Evolutionary conservation across 2,329 filamentous ascomycete species (phyloP).

Genomic region (Teratosphaeria nubilosa): DNA sequence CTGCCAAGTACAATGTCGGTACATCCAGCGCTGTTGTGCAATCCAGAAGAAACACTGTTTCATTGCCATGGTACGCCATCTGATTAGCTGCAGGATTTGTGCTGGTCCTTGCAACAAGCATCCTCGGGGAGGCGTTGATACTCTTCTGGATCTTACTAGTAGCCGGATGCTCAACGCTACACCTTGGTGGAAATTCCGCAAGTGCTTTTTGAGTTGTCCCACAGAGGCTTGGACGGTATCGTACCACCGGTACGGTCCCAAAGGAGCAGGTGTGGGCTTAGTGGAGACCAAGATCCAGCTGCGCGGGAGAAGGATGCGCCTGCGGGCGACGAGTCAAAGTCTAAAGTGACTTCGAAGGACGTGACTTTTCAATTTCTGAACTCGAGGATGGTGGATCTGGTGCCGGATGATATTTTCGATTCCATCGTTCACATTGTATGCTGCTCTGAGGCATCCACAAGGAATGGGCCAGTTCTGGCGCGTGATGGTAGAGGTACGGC

Average conservation of each 20-base stretch:
- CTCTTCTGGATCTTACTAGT: not conserved
- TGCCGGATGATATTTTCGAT: not conserved
- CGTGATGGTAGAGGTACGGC: too few species aligned
- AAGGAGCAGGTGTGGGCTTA: not conserved
- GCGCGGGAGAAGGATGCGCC: not conserved
- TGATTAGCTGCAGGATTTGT: not conserved
- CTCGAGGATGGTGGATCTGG: not conserved
- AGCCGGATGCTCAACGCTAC: not conserved
- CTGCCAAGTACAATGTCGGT: not conserved
- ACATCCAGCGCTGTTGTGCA: not conserved
- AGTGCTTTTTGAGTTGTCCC: not conserved
- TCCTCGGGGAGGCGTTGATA: not conserved
- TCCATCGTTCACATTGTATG: too few species aligned
- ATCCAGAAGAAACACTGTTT: not conserved
- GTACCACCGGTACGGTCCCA: not conserved
- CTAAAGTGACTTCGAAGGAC: not conserved
- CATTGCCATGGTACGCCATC: not conserved
- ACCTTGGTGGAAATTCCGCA: not conserved
- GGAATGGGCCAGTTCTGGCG: too few species aligned
- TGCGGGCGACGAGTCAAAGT: not conserved
- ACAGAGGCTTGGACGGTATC: not conserved
- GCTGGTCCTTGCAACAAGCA: not conserved
- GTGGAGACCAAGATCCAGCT: not conserved
- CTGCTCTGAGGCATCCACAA: too few species aligned
- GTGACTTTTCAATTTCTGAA: not conserved